Conservation (phyloP, 768 basidiomycete species). For the Termitomyces heimii region DNA sequence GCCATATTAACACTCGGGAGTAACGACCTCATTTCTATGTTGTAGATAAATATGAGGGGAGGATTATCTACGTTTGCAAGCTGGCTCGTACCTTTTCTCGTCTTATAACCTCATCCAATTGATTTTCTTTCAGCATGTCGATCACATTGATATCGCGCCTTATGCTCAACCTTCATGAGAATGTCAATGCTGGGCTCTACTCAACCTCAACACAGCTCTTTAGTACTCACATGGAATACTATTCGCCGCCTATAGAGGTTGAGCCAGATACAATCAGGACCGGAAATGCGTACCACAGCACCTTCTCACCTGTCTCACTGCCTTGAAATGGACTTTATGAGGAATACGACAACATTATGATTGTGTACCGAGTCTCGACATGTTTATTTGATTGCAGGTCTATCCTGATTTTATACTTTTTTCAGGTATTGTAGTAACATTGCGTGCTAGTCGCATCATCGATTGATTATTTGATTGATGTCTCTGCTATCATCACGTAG, state of each 20-base stretch:
- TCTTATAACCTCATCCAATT: not conserved
- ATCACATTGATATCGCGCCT: slow-evolving; percentile 50
- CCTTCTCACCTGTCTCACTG: no score
- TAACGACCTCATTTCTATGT: not conserved
- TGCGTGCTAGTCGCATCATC: not conserved
- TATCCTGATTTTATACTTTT: not conserved
- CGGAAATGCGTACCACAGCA: slow-evolving; percentile 2
- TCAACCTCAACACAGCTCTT: slow-evolving; percentile 11
- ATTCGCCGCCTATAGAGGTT: slow-evolving; percentile 2
- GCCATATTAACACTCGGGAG: not conserved
- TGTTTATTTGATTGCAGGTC: no score
- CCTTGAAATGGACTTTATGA: not conserved
- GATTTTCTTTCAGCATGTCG: slow-evolving; percentile 30
- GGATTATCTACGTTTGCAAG: slow-evolving; percentile 43
- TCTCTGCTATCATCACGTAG: no score
- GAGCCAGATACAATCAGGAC: slow-evolving; percentile 23
- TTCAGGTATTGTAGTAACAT: not conserved
- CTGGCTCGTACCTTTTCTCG: slow-evolving; percentile 25
- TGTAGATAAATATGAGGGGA: slow-evolving; percentile 39
- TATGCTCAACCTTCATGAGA: slow-evolving; percentile 49
- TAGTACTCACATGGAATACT: slow-evolving; percentile 17
- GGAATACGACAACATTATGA: not conserved
- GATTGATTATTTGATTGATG: no score
- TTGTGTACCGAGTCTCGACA: not conserved
- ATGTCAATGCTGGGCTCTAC: slow-evolving; percentile 28